Conservation (phyloP, 1,284 basidiomycete genomes). For the Dichomitus squalens region DNA sequence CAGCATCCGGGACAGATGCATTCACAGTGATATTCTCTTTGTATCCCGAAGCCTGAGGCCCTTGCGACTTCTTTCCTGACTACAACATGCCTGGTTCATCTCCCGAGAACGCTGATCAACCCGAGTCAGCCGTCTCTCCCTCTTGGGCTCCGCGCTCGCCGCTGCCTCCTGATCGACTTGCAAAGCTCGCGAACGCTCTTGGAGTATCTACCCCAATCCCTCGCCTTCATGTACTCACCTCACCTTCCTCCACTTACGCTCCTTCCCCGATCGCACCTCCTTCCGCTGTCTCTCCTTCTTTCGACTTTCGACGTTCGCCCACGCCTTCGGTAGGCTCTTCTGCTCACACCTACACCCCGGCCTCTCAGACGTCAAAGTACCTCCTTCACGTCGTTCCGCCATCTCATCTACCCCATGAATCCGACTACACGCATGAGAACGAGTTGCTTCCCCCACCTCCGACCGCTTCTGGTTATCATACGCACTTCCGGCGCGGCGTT, state of each 20-base stretch:
- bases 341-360: conserved; percentile 41
- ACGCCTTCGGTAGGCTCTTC: conserved; percentile 52
- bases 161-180: conserved; percentile 71
- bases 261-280: conserved; percentile 30
- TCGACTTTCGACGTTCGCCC: conserved; percentile 52
- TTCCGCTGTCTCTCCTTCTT: conserved; percentile 38
- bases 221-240: conserved; percentile 40
- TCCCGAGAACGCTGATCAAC: conserved; percentile 22
- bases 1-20: conserved; percentile 11
- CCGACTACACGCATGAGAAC: conserved; percentile 42
- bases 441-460: conserved; percentile 53
- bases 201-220: conserved; percentile 76
- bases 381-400: conserved; percentile 80
- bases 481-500: conserved; percentile 74
- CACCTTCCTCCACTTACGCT: conserved; percentile 37
- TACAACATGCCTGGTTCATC: conserved; percentile 31
- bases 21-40: conserved; percentile 3
- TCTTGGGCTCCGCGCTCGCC: conserved; percentile 66
- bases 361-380: conserved; percentile 56
- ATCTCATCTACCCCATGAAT: conserved; percentile 61
- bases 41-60: neutral
- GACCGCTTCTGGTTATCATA: conserved; percentile 71
- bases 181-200: conserved; percentile 80
- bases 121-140: conserved; percentile 25
- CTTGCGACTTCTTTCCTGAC: conserved; percentile 23